These are phyloP conservation scores for Metrosideros polymorpha DNA, from an alignment of 441 rosid species.

Conservation along the genomic window DNA sequence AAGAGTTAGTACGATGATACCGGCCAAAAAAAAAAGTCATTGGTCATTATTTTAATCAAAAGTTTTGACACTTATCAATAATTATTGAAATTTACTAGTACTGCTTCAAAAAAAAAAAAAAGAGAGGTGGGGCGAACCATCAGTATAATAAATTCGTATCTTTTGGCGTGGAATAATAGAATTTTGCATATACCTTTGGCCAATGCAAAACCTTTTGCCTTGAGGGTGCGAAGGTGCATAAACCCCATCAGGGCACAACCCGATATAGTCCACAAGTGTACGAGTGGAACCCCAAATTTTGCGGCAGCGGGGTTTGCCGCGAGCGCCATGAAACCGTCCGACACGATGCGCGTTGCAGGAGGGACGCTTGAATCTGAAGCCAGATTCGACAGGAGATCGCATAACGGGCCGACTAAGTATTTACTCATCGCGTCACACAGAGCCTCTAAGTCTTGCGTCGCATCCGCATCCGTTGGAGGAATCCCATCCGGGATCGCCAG, in stretches of 20 bases:
- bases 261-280: neutral
- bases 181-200: neutral
- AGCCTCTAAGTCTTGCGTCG: neutral
- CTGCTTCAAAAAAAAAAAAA: neutral
- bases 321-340: neutral
- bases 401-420: neutral
- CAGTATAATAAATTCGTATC: neutral
- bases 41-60: neutral
- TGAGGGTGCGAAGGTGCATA: neutral
- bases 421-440: neutral
- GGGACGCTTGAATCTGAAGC: neutral
- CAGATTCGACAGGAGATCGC: neutral
- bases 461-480: neutral
- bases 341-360: neutral
- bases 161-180: neutral
- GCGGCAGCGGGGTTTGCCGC: neutral
- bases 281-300: neutral
- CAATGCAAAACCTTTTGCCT: neutral
- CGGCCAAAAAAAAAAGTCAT: neutral
- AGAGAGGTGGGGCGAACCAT: neutral
- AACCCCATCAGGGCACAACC: neutral
- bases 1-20: neutral
- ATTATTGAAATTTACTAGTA: neutral
- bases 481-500: neutral
- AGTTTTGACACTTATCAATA: neutral